Evolutionary conservation across 352 stramenopile species (phyloP), one percentile per base, ranked within the genome.

Genomic region (Pythium coloratum): DNA sequence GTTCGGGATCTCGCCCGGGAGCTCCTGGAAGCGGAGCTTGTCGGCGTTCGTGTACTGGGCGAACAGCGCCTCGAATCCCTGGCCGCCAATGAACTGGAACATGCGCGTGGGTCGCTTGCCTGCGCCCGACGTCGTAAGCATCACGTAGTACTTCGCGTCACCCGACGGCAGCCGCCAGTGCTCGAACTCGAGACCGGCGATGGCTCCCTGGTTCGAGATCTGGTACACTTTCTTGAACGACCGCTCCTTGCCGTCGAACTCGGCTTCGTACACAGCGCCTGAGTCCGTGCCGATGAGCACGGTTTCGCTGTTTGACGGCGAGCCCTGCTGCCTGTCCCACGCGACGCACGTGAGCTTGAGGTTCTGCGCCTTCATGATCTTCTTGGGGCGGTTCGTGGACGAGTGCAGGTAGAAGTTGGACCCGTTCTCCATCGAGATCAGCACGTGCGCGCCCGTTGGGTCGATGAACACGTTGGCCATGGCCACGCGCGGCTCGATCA

Each of bases 1-100:
- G 16, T 84, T 84, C 0, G 82, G 77, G 58, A 97, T 81, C 33
- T 96, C 90, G 5, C 92, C 92, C 0, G 91, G 90, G 0, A 98
- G 73, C 67, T 98, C 93, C 60, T 96, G 88, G 69, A 98, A 98
- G 0, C 90, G 83, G 13, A 96, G 78, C 34, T 80, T 73, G 54
- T 97, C 88, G 1, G 83, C 77, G 62, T 82, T 91, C 33, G 80
- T 82, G 76, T 97, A 96, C 51, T 84, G 72, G 2, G 71, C 78
- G 73, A 98, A 98, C 58, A 97, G 78, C 3, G 82, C 59, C 55
- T 96, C 88, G 32, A 98, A 88, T 30, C 86, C 86, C 28, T 83
- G 68, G 2, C 69, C 67, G 16, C 92, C 89, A 57, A 97, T 74
- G 66, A 98, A 98, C 68, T 97, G 87, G 75, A 97, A 98, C 78